These are phyloP conservation scores for Clonostachys rosea DNA, from an alignment of 2,329 filamentous ascomycete species.

Conservation along the genomic window DNA sequence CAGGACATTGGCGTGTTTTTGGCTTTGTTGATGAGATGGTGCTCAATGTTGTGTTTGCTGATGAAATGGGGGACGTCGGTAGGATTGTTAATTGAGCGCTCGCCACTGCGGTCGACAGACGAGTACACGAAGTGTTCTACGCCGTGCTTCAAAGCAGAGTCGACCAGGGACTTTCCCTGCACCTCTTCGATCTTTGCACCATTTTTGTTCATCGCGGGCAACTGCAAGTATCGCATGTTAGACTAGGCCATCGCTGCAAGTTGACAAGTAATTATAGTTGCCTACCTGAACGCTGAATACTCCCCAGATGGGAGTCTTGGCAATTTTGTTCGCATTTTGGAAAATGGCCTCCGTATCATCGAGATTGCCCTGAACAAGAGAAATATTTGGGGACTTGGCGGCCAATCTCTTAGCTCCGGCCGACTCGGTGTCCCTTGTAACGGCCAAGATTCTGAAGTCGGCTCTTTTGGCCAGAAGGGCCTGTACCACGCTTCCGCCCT, in stretches of 20 bases:
- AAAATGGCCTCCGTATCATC: conserved; percentile 46
- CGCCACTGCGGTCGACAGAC: conserved; percentile 56
- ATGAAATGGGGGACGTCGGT: conserved; percentile 57
- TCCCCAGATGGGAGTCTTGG: conserved; percentile 42
- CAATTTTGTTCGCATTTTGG: conserved; percentile 21
- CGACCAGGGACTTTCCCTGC: conserved; percentile 53
- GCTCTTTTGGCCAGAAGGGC: conserved; percentile 18
- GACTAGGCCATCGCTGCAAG: too few species aligned
- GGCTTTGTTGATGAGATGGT: conserved; percentile 41
- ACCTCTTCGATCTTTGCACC: conserved; percentile 9
- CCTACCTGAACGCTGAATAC: conserved; percentile 56
- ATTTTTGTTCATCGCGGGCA: conserved; percentile 4
- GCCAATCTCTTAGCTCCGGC: conserved; percentile 41
- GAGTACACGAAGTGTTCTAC: conserved; percentile 58
- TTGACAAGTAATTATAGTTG: neutral
- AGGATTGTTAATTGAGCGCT: conserved; percentile 39
- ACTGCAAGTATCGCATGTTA: too few species aligned
- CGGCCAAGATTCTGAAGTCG: conserved; percentile 48
- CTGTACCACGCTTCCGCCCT: conserved; percentile 26
- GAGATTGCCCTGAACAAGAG: conserved; percentile 53
- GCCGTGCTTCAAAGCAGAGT: conserved; percentile 46
- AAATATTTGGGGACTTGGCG: conserved; percentile 38
- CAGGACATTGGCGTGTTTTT: conserved; percentile 17
- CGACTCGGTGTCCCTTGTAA: conserved; percentile 53
- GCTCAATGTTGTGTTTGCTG: conserved; percentile 55